Evolutionary conservation across 106 monocot genomes (phyloP).

Genomic region (Apostasia ramifera): DNA sequence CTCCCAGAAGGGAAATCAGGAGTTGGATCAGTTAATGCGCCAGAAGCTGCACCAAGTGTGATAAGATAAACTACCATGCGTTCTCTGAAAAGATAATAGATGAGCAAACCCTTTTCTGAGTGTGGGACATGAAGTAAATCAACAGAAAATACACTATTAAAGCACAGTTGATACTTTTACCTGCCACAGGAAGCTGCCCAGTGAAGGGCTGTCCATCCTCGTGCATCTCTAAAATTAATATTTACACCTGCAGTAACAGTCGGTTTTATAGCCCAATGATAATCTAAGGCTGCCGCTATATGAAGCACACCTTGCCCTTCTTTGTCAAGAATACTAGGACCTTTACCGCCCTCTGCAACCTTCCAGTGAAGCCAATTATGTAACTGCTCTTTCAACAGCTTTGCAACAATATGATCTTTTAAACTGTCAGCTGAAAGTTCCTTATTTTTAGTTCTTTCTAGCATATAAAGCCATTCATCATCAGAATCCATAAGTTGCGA

Average conservation of each 20-base stretch:
- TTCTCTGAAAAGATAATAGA: constrained; percentile 38
- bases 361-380: constrained; percentile 56
- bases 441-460: constrained; percentile 19
- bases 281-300: constrained; percentile 75
- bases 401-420: constrained; percentile 30
- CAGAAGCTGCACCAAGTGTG: constrained; percentile 51
- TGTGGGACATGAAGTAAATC: background rate
- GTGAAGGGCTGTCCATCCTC: constrained; percentile 89
- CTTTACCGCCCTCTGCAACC: constrained; percentile 59
- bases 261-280: constrained; percentile 73
- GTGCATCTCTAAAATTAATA: constrained; percentile 69
- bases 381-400: constrained; percentile 51
- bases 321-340: constrained; percentile 53
- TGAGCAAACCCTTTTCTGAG: background rate
- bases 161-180: constrained; percentile 11
- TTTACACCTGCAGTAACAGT: constrained; percentile 50
- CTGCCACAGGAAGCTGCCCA: constrained; percentile 83
- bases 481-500: constrained; percentile 30
- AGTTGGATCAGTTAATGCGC: constrained; percentile 68
- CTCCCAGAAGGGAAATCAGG: constrained; percentile 59
- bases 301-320: constrained; percentile 75
- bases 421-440: constrained; percentile 20
- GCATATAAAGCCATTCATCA: constrained; percentile 35
- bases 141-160: background rate
- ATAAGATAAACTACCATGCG: constrained; percentile 47